Evolutionary conservation across 1,139 yeast species (phyloP), one percentile per base, ranked within the genome.

Genomic region (Pichia sp.): DNA sequence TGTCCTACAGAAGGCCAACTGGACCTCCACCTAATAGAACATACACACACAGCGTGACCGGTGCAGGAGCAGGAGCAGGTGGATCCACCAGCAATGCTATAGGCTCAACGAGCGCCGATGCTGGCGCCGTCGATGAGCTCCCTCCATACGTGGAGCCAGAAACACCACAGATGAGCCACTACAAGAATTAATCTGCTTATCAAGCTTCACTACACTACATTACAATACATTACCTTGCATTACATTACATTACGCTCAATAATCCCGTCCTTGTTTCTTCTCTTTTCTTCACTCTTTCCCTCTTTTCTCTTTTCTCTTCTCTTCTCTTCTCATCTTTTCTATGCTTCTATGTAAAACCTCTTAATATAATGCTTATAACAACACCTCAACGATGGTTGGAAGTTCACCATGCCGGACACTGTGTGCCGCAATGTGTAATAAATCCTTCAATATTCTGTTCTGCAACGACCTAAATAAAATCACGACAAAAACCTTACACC

Each of bases 1-100:
- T 37, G 41, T 13, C 34, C 17, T 37, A 37, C 21, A 24, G 23
- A 21, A 30, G 41, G 20, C 40, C 42, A 12, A 24, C 27, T 30
- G 44, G 34, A 2, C 42, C 45, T 4, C 45, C 45, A 21, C 42
- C 45, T 14, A 26, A 44, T 13, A 20, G 28, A 26, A 25, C 38
- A 12, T 35, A 35, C 16, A 27, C n/a, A n/a, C n/a, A n/a, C n/a
- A n/a, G n/a, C n/a, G n/a, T n/a, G n/a, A n/a, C n/a, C n/a, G n/a
- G n/a, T n/a, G n/a, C n/a, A n/a, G n/a, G n/a, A n/a, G n/a, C n/a
- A n/a, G n/a, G n/a, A n/a, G n/a, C n/a, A n/a, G n/a, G n/a, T n/a
- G n/a, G 15, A 14, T 13, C 32, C 10, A 13, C 23, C 14, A 7
- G n/a, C 11, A 20, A 14, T 13, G 7, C 6, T 9, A 17, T 25